phyloP scores from a whole-genome alignment of 306 rosid species.

The Corylus avellana region DNA sequence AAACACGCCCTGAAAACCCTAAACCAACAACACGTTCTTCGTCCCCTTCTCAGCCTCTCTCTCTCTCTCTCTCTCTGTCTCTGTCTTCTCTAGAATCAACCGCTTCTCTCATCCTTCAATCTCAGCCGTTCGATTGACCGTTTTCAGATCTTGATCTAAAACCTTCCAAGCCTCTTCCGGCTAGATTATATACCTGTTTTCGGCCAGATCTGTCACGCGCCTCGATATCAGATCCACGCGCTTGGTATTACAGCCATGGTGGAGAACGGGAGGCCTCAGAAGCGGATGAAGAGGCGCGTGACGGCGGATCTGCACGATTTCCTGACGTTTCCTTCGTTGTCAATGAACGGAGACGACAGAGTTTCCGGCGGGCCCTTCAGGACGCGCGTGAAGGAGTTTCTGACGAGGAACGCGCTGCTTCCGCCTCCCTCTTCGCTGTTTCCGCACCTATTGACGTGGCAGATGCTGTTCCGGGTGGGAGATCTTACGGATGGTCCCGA shows the following conservation, averaged over 20 bases:
- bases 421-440: slow-evolving; percentile 86
- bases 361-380: slow-evolving; percentile 60
- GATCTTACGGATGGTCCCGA: slow-evolving; percentile 48
- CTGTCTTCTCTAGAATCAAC: no score
- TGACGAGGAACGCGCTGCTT: slow-evolving; percentile 70
- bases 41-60: background rate
- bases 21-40: slow-evolving; percentile 25
- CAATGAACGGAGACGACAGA: slow-evolving; percentile 21
- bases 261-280: slow-evolving; percentile 69
- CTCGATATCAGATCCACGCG: slow-evolving; percentile 23
- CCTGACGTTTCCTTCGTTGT: slow-evolving; percentile 55
- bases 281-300: slow-evolving; percentile 84
- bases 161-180: background rate
- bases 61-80: background rate
- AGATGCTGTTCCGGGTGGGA: slow-evolving; percentile 76
- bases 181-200: background rate
- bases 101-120: background rate
- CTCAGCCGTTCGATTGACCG: slow-evolving; percentile 13
- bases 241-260: slow-evolving; percentile 52
- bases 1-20: slow-evolving; percentile 23
- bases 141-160: slow-evolving; percentile 13
- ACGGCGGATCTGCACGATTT: slow-evolving; percentile 84
- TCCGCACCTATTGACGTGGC: slow-evolving; percentile 87
- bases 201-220: slow-evolving; percentile 22
- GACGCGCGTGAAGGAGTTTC: slow-evolving; percentile 53